A percentile compares a stretch with the other conserved stretches of the same genome.
These are phyloP conservation scores for Populus tomentosa DNA, from an alignment of 441 rosid species.

Conservation along the genomic window DNA sequence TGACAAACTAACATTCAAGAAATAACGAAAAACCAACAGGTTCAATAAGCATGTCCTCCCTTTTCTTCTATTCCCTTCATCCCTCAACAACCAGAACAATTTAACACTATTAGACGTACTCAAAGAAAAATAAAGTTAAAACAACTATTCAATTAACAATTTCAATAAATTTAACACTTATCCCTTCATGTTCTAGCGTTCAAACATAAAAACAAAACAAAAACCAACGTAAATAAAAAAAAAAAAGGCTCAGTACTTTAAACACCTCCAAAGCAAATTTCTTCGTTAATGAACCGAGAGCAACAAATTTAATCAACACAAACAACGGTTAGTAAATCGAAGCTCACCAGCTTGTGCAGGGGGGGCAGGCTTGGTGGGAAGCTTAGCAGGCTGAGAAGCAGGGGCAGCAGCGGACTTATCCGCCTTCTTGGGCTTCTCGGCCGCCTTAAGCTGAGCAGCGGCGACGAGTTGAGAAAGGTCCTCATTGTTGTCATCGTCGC, in stretches of 20 bases:
- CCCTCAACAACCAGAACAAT: background rate
- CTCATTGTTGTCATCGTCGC: slow-evolving; percentile 64
- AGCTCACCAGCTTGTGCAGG: slow-evolving; percentile 74
- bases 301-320: background rate
- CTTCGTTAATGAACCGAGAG: background rate
- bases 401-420: slow-evolving; percentile 36
- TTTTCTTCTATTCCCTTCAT: background rate
- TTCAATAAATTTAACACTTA: background rate
- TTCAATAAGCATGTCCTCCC: background rate
- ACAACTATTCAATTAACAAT: background rate
- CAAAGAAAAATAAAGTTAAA: background rate
- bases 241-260: too few species aligned
- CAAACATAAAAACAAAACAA: background rate
- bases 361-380: slow-evolving; percentile 65
- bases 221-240: too few species aligned
- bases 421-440: slow-evolving; percentile 56
- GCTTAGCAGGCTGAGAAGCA: slow-evolving; percentile 48
- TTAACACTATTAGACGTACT: background rate
- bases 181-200: background rate
- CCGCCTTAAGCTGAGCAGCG: slow-evolving; percentile 46
- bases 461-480: slow-evolving; percentile 57
- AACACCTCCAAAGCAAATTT: background rate
- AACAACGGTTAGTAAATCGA: background rate
- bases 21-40: background rate
- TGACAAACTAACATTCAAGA: background rate